Conservation (phyloP, 2,329 filamentous ascomycete genomes). For the Aspergillus terreus region DNA sequence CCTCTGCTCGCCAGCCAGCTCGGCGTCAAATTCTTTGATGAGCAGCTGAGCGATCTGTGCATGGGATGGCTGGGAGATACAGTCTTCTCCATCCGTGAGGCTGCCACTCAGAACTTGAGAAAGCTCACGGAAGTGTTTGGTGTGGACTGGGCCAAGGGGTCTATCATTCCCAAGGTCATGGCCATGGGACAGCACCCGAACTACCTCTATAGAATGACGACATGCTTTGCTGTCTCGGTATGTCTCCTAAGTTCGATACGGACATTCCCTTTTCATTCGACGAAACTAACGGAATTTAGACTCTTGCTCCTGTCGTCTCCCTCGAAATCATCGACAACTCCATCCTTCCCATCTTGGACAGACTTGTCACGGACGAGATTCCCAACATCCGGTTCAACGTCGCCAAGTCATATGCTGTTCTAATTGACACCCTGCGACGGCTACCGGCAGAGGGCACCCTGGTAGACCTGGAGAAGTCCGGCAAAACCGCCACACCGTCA, state of each 20-base stretch:
- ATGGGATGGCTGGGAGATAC: slow-evolving; percentile 99
- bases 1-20: slow-evolving; percentile 92
- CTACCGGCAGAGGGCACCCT: slow-evolving; percentile 86
- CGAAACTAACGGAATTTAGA: slow-evolving; percentile 55
- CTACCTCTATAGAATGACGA: slow-evolving; percentile 99
- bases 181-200: slow-evolving; percentile 98
- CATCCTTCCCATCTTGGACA: slow-evolving; percentile 93
- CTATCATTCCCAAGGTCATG: slow-evolving; percentile 98
- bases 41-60: slow-evolving; percentile 90
- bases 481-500: slow-evolving; percentile 55
- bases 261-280: slow-evolving; percentile 4
- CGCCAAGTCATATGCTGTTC: slow-evolving; percentile 88
- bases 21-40: slow-evolving; percentile 96
- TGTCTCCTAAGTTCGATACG: slow-evolving; percentile 39
- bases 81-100: slow-evolving; percentile 97
- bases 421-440: slow-evolving; percentile 88
- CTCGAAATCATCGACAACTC: slow-evolving; percentile 89
- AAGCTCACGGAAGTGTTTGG: slow-evolving; percentile 98
- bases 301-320: slow-evolving; percentile 86
- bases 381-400: slow-evolving; percentile 99
- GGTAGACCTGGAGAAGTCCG: slow-evolving; percentile 77
- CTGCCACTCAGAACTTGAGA: slow-evolving; percentile 94
- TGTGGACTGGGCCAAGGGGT: slow-evolving; percentile 93
- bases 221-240: slow-evolving; percentile 98
- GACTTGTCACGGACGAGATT: slow-evolving; percentile 89